Evolutionary conservation across 441 rosid genomes (phyloP).

Genomic region (Pelargonium exstipulatum): DNA sequence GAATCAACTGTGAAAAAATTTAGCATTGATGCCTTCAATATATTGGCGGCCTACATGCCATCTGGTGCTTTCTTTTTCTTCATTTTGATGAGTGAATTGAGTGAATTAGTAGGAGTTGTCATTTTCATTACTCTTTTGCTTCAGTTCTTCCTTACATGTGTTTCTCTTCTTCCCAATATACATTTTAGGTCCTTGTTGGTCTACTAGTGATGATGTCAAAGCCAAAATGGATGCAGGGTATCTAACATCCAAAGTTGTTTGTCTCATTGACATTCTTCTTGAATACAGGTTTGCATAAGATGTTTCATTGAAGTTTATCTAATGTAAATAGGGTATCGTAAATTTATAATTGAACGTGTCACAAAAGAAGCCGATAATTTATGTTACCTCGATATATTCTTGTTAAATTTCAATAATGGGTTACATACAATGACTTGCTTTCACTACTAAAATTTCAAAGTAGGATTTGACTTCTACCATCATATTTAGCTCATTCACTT

Average conservation of each 20-base stretch:
- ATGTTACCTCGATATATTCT: too few species aligned
- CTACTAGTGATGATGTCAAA: constrained; percentile 28
- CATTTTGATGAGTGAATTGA: constrained; percentile 2
- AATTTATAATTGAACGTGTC: too few species aligned
- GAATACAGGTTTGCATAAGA: constrained; percentile 53
- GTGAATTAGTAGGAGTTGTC: background rate
- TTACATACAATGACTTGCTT: too few species aligned
- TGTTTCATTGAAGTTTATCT: constrained; percentile 9
- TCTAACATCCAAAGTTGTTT: constrained; percentile 43
- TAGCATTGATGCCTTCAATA: constrained; percentile 41
- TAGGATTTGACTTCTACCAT: too few species aligned
- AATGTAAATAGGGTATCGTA: background rate
- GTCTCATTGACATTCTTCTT: constrained; percentile 62
- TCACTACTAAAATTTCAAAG: too few species aligned
- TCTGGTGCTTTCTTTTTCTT: constrained; percentile 40
- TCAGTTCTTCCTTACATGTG: background rate
- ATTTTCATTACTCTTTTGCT: background rate
- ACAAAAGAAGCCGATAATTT: too few species aligned
- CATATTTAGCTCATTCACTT: too few species aligned
- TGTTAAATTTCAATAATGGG: too few species aligned
- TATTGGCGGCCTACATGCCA: constrained; percentile 36
- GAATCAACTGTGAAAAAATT: constrained; percentile 43
- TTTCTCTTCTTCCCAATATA: constrained; percentile 7
- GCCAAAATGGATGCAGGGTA: constrained; percentile 42
- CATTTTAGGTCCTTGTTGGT: constrained; percentile 41